Evolutionary conservation across 768 basidiomycete genomes (phyloP).

Genomic region (Amanita polypyramis): DNA sequence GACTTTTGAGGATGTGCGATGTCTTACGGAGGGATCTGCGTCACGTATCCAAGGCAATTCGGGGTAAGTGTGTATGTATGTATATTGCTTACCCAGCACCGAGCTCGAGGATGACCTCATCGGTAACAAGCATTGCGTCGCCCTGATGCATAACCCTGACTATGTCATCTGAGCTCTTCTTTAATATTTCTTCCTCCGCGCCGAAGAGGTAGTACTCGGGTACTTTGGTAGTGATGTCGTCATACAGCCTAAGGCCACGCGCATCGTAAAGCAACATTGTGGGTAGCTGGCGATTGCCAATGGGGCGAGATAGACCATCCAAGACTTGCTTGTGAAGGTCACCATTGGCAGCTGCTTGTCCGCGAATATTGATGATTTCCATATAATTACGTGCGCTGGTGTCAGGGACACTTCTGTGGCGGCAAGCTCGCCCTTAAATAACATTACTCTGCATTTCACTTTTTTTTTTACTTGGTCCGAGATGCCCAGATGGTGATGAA

Average conservation of each 20-base stretch:
- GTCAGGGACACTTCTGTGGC: background rate
- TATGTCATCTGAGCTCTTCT: slow-evolving; percentile 62
- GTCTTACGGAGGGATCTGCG: slow-evolving; percentile 80
- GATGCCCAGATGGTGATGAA: no score
- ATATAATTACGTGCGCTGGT: slow-evolving; percentile 24
- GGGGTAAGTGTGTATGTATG: background rate
- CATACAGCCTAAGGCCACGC: slow-evolving; percentile 76
- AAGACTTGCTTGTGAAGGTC: slow-evolving; percentile 38
- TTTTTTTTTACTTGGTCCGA: no score
- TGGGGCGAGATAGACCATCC: slow-evolving; percentile 43
- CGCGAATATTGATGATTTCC: slow-evolving; percentile 43
- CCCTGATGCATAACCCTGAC: slow-evolving; percentile 56
- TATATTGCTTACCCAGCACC: slow-evolving; percentile 94
- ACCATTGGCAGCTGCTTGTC: slow-evolving; percentile 17
- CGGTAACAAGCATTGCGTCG: slow-evolving; percentile 22
- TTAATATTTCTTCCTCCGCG: slow-evolving; percentile 82
- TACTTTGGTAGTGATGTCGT: slow-evolving; percentile 69
- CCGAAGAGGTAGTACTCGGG: slow-evolving; percentile 85
- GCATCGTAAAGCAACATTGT: slow-evolving; percentile 85
- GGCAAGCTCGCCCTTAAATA: background rate
- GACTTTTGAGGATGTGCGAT: slow-evolving; percentile 65
- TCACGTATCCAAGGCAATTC: background rate
- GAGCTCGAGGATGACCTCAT: slow-evolving; percentile 73
- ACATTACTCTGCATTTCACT: background rate
- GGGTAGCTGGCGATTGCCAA: slow-evolving; percentile 55